Evolutionary conservation across 2,329 filamentous ascomycete species (phyloP), one percentile per base, ranked within the genome.

Genomic region (Penicillium hesseltinei): DNA sequence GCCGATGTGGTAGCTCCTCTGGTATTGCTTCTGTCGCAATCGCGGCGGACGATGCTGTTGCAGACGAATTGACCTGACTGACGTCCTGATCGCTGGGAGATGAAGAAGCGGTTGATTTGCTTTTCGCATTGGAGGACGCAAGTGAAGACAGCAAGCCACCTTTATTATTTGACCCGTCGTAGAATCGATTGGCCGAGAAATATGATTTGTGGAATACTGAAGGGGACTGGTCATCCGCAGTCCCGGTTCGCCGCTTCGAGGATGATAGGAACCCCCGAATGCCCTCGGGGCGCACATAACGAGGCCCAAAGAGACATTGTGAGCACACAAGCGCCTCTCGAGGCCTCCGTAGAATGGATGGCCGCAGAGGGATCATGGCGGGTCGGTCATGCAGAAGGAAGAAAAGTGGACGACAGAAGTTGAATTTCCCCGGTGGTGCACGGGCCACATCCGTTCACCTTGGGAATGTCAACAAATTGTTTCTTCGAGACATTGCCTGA

Each of bases 1-100:
- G 68, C 51, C 76, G 69, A 62, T 78, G 76, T 39, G 77, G 76
- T 36, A 76, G 65, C 65, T 77, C 75, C 48, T 69, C 62, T 44
- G 59, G 49, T 15, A 42, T 55, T 31, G 65, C 45, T 52, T 67
- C 60, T 25, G 65, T 29, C 7, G 58, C 57, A 63, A 64, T 65
- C 56, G 68, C 25, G 21, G 54, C 61, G 25, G 66, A 40, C 3
- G 57, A 48, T 23, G 54, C 33, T 45, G 57, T 40, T 44, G 61
- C 49, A 29, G 57, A 44, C 39, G 61, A 50, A 27, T 58, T 51
- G 42, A 62, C 49, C 15, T 62, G 48, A 51, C 49, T 64, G 52
- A 57, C 53, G 39, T 65, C 57, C 31, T 59, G 29, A 44, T 66
- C 25, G 42, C 54, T 56, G 7, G 59, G 19, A 31, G 62, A 35